Evolutionary conservation across 1,284 basidiomycete species (phyloP), one percentile per base, ranked within the genome.

Genomic region (Ceratobasidium sp.): DNA sequence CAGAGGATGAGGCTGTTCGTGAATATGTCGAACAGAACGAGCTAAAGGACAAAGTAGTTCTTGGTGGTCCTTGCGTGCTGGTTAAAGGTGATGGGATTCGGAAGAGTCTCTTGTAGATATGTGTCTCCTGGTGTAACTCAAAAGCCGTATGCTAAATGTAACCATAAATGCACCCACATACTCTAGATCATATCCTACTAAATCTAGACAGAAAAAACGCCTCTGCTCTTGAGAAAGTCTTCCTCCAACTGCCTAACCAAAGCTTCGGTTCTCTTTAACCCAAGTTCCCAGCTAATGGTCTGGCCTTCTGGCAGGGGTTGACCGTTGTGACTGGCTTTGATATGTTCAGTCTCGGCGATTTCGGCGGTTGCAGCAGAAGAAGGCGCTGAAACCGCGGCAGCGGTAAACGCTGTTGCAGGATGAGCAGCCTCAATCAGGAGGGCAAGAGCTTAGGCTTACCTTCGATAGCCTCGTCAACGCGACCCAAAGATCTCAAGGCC

Each of bases 51-150:
- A 85, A 83, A 69, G 88, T 91, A 36, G 86, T 93, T 73, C 85
- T 87, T 74, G 90, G 89, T n/a, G 92, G 92, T 0, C 87, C 89
- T 0, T 94, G 92, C 77, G 85, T 93, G 50, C 83, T 92, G 50
- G 85, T 88, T 18, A 84, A 89, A 73, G 92, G 91, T n/a, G 89
- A 91, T 78, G 82, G 80, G 16, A 81, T 89, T 71, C 75, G 50
- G 4, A 41, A 55, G 23, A 52, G 48, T 32, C 34, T 65, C 18
- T 23, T 65, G 36, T 52, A 57, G 57, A 23, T 67, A 18, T 21
- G 18, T 14, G 30, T 50, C 30, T 39, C 30, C 26, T 14, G 4
- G n/a, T 50, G 46, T 64, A 50, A 41, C 43, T n/a, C n/a, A n/a
- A n/a, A n/a, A n/a, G n/a, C n/a, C n/a, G n/a, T n/a, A n/a, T n/a